Conservation (phyloP, 2,329 filamentous ascomycete genomes). For the Ceratocystis smalleyi region DNA sequence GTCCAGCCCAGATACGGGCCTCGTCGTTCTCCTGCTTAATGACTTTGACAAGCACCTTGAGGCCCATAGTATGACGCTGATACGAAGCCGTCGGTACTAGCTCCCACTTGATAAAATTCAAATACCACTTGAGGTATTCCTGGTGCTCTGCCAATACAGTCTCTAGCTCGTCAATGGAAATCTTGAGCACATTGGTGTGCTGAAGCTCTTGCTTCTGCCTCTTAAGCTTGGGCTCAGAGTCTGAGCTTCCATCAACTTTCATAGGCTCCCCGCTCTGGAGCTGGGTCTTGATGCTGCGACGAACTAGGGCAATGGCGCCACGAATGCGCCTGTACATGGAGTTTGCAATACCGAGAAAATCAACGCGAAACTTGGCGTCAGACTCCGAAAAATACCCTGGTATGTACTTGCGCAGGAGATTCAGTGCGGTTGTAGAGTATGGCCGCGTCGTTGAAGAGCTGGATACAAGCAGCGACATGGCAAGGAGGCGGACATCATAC, state of each 20-base stretch:
- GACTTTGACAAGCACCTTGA: conserved; percentile 56
- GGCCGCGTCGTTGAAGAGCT: conserved; percentile 61
- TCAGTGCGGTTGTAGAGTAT: conserved; percentile 46
- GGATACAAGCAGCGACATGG: conserved; percentile 62
- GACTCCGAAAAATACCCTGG: conserved; percentile 64
- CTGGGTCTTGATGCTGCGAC: conserved; percentile 28
- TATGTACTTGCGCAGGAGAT: conserved; percentile 48
- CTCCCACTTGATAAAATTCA: conserved; percentile 56
- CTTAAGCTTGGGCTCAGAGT: conserved; percentile 15
- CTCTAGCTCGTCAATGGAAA: conserved; percentile 26
- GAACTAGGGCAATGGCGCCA: conserved; percentile 45
- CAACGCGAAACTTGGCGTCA: conserved; percentile 72
- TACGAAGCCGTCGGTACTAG: conserved; percentile 73
- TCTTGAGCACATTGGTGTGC: conserved; percentile 27
- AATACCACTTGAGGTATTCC: conserved; percentile 59
- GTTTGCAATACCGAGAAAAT: conserved; percentile 58
- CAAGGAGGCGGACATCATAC: conserved; percentile 57
- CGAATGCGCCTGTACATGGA: conserved; percentile 63
- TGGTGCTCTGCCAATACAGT: conserved; percentile 36
- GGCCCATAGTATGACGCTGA: conserved; percentile 67
- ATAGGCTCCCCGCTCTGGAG: conserved; percentile 24
- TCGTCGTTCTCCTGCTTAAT: conserved; percentile 52
- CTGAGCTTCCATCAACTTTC: conserved; percentile 22
- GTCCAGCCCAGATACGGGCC: conserved; percentile 26
- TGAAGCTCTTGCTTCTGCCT: conserved; percentile 24